phyloP scores from a whole-genome alignment of 805 yeast species.

The Pichia insulana region DNA sequence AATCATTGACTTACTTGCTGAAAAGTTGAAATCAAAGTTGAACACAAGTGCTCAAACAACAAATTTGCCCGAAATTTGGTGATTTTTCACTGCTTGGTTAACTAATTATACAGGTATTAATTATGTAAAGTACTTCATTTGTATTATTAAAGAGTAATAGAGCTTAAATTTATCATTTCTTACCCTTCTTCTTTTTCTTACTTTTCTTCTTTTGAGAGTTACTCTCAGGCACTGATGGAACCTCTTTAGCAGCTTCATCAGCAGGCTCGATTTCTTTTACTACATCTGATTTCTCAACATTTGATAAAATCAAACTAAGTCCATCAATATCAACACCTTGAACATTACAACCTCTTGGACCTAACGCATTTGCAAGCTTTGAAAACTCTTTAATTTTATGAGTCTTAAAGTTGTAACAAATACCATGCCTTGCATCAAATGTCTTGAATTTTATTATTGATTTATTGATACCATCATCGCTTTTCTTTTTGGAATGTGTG shows the following conservation, averaged over 20 bases:
- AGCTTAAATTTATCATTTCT: constrained; percentile 8
- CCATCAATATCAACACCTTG: constrained; percentile 21
- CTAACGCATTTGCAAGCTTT: constrained; percentile 61
- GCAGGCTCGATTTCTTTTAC: constrained; percentile 6
- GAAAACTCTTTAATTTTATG: constrained; percentile 64
- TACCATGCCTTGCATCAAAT: constrained; percentile 56
- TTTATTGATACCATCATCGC: constrained; percentile 10
- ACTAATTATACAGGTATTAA: not conserved
- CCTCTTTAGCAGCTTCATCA: not conserved
- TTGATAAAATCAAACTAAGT: constrained; percentile 18
- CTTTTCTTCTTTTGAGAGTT: constrained; percentile 7
- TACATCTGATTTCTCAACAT: constrained; percentile 14
- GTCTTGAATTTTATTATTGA: constrained; percentile 45
- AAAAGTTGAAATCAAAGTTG: constrained; percentile 5
- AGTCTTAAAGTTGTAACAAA: constrained; percentile 50
- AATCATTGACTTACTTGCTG: constrained; percentile 6
- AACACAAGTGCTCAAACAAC: not conserved
- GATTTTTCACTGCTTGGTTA: not conserved
- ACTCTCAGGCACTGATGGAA: not conserved
- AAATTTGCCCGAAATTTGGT: constrained; percentile 7
- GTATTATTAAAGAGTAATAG: not conserved
- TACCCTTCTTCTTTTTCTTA: constrained; percentile 20
- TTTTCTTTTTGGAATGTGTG: constrained; percentile 21
- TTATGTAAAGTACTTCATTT: not conserved
- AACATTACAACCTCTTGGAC: constrained; percentile 44